Evolutionary conservation across 2,329 filamentous ascomycete species (phyloP).

Genomic region (Sclerotinia borealis): DNA sequence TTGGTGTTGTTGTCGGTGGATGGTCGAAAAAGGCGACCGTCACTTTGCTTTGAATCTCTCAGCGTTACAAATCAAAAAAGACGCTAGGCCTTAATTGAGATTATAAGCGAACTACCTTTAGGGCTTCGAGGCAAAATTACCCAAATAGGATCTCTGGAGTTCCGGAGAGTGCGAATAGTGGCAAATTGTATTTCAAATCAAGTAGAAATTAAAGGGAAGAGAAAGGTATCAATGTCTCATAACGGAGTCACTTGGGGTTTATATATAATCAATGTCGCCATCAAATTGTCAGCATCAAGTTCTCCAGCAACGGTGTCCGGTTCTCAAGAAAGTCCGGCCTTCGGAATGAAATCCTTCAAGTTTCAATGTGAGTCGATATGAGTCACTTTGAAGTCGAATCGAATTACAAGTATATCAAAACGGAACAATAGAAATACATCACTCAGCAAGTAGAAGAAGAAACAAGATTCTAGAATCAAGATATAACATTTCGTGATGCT

Average conservation of each 20-base stretch:
- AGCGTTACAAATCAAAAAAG: too few relatives aligned
- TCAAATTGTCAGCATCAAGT: background rate
- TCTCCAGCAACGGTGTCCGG: background rate
- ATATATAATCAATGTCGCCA: background rate
- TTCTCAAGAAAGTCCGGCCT: background rate
- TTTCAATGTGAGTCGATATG: background rate
- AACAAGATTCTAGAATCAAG: constrained; percentile 13
- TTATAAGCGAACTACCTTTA: constrained; percentile 12
- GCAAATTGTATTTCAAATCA: constrained; percentile 9
- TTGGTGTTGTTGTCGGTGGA: constrained; percentile 39
- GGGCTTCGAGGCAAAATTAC: background rate
- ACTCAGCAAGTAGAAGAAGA: background rate
- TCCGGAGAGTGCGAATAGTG: constrained; percentile 2
- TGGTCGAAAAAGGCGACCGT: too few relatives aligned
- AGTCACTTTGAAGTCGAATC: background rate
- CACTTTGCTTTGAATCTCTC: too few relatives aligned
- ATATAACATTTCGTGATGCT: constrained; percentile 25
- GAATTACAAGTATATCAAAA: background rate
- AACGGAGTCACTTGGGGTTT: constrained; percentile 12
- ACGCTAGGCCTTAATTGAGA: background rate
- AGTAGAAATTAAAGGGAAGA: background rate
- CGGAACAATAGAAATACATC: background rate
- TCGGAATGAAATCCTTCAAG: background rate
- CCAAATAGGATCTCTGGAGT: constrained; percentile 1
- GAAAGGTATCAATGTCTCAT: constrained; percentile 7